Base-by-base conservation (phyloP, 257 asterid species). In the Capsicum pubescens region DNA sequence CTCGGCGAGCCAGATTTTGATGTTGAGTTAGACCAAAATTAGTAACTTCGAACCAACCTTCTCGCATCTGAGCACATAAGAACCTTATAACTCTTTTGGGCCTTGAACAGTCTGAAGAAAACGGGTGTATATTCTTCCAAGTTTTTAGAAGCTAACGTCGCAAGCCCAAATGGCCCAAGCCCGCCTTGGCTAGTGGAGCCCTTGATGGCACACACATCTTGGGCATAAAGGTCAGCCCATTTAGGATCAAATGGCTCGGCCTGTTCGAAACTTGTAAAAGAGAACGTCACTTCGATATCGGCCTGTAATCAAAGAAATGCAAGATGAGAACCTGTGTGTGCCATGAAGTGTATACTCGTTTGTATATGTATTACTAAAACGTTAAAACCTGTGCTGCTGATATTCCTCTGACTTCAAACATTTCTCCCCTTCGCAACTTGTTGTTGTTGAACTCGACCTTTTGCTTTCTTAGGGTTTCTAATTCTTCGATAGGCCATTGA, bases 101-200 rank as follows among this genome's bases (percentile, higher is more conserved):
- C 91, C 89, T 89, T 93, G 84, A 91, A 94, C 44, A 93, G 86
- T 82, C 92, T 84, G 82, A 94, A 94, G 77, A 90, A 93, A 13
- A 94, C 93, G 0, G 98, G 93, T 17, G 97, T 92, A 81, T 86
- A 93, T 72, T 94, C 98, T 86, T 89, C 86, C 32, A 93, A 79
- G 8, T 92, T 87, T 26, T 86, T 77, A 8, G 97, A 91, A 82
- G 98, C 98, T 77, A 94, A 89, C 13, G 96, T 89, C 6, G 80
- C 39, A 17, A 94, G 87, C 55, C 98, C 98, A 46, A 94, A 94
- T 2, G 98, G 98, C 3, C 98, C 98, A 17, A 94, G 84, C 15
- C 98, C 98, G 36, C 98, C 98, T 84, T 82, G 68, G 17, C 87
- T 87, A 3, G 87, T 77, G 0, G 96, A 88, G 10, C 89, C 91